Evolutionary conservation across 805 yeast species (phyloP).

Genomic region (Barnettozyma siamensis): DNA sequence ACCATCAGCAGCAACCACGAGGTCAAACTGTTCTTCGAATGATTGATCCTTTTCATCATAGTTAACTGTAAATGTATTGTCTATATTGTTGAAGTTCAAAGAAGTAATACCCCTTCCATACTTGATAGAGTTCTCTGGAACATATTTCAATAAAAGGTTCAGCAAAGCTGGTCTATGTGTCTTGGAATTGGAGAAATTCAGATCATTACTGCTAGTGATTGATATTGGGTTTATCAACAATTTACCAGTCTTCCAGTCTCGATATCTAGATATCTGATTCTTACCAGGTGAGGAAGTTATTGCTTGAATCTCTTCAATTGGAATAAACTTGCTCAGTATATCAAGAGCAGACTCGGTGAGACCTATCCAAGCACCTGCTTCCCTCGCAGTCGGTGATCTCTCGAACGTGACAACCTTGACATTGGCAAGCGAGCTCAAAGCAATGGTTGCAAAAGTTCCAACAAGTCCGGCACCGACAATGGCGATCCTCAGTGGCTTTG

Average conservation of each 20-base stretch:
- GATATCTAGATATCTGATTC: not conserved
- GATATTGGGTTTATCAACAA: not conserved
- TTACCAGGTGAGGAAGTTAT: not conserved
- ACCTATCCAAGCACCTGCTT: conserved; percentile 1
- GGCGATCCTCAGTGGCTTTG: not conserved
- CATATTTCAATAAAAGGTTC: not conserved
- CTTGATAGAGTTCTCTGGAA: not conserved
- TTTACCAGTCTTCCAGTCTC: not conserved
- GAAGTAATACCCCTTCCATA: not conserved
- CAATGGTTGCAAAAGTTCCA: not conserved
- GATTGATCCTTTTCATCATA: not conserved
- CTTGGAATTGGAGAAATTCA: not conserved
- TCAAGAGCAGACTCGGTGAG: not conserved
- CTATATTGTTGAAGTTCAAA: not conserved
- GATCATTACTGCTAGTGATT: not conserved
- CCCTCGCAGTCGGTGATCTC: not conserved
- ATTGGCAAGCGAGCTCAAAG: not conserved
- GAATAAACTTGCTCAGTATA: not conserved
- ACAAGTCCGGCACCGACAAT: conserved; percentile 1
- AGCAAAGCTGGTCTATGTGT: not conserved
- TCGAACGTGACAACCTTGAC: not conserved
- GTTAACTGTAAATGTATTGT: not conserved
- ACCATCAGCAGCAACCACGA: not conserved
- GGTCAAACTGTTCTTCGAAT: not conserved
- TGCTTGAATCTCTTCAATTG: conserved; percentile 1